Evolutionary conservation across 768 basidiomycete species (phyloP).

Genomic region (Termitomyces titanicus): DNA sequence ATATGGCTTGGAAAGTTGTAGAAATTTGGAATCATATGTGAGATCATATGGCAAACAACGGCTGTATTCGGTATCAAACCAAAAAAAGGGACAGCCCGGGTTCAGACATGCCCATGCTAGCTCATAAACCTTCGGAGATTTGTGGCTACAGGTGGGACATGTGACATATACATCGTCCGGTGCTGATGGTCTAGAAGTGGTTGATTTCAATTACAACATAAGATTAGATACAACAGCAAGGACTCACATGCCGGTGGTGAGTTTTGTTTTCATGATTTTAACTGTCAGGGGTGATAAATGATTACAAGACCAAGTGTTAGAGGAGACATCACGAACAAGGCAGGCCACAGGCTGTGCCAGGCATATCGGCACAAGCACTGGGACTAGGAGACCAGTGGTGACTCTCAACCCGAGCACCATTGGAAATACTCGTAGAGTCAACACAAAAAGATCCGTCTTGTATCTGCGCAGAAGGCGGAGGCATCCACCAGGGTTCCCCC

Average conservation of each 20-base stretch:
- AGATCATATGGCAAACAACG: slow-evolving; percentile 33
- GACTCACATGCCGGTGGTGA: background rate
- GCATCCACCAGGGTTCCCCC: slow-evolving; percentile 47
- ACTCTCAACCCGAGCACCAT: background rate
- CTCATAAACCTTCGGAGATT: slow-evolving; percentile 51
- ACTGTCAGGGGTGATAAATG: background rate
- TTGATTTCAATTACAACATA: background rate
- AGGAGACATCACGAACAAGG: background rate
- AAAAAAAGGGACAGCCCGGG: slow-evolving; percentile 55
- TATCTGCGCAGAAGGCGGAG: background rate
- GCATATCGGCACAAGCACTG: background rate
- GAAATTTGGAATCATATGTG: slow-evolving; percentile 46
- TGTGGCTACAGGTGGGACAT: slow-evolving; percentile 41
- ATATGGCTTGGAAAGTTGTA: slow-evolving; percentile 31
- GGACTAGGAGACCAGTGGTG: background rate
- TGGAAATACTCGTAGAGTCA: background rate
- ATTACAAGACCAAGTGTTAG: background rate
- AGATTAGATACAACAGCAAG: background rate
- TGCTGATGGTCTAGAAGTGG: slow-evolving; percentile 15
- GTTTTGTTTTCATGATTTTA: background rate
- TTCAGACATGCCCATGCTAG: slow-evolving; percentile 63
- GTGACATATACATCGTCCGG: slow-evolving; percentile 15
- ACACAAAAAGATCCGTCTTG: background rate
- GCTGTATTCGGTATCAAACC: slow-evolving; percentile 30
- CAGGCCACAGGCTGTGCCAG: background rate